A percentile compares a stretch with the other conserved stretches of the same genome.
Conservation (phyloP, 768 basidiomycete genomes). For the Collybia mongolica region DNA sequence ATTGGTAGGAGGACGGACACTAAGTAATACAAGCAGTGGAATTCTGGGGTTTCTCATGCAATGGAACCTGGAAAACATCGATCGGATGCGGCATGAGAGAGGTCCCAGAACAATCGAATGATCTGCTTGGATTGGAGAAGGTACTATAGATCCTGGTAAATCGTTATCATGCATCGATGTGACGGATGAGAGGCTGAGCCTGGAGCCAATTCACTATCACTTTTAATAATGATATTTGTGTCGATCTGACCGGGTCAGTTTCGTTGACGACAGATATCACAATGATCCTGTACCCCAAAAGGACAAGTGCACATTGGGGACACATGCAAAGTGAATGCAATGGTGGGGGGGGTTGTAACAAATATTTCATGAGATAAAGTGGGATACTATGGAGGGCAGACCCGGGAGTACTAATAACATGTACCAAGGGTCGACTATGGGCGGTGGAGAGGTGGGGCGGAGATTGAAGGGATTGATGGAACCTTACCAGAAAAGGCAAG, state of each 20-base stretch:
- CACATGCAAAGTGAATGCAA: not conserved
- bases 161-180: conserved; percentile 16
- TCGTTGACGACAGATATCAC: conserved; percentile 13
- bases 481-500: conserved; percentile 15
- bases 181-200: conserved; percentile 7
- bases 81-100: not conserved
- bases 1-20: no score
- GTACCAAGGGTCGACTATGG: not conserved
- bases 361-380: not conserved
- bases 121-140: no score
- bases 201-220: no score
- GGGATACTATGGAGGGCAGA: not conserved
- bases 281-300: conserved; percentile 7
- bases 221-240: no score
- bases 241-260: conserved; percentile 1
- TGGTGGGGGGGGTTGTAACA: no score
- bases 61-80: not conserved
- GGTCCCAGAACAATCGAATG: no score
- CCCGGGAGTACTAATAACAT: not conserved
- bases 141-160: conserved; percentile 9
- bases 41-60: not conserved
- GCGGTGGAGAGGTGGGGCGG: conserved; percentile 16
- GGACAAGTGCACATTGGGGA: not conserved
- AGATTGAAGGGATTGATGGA: conserved; percentile 26
- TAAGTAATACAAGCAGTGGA: no score